These are phyloP conservation scores for Lentinus brumalis DNA, from an alignment of 768 basidiomycete genomes.

Conservation along the genomic window DNA sequence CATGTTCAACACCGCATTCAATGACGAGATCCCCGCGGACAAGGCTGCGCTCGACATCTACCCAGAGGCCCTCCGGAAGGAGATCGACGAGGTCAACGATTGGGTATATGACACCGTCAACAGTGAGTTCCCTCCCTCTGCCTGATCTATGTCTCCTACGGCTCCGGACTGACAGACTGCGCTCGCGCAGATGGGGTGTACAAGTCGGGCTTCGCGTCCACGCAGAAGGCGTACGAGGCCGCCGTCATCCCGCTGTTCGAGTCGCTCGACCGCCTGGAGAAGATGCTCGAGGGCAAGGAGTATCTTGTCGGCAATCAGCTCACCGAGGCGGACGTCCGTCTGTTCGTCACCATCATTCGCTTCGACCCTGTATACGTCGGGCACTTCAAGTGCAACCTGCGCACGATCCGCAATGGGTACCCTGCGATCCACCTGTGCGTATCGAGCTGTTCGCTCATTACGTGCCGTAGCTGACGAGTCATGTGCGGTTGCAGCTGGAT, in stretches of 20 bases:
- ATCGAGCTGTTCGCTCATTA: conserved; percentile 15
- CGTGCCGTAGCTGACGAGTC: too few species aligned
- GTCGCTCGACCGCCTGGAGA: conserved; percentile 80
- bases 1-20: conserved; percentile 86
- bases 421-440: conserved; percentile 70
- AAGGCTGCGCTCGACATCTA: conserved; percentile 77
- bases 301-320: conserved; percentile 83
- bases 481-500: conserved; percentile 55
- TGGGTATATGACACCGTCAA: conserved; percentile 88
- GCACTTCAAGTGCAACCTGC: conserved; percentile 93
- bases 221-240: conserved; percentile 76
- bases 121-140: conserved; percentile 48
- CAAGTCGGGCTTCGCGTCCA: conserved; percentile 83
- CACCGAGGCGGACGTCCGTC: conserved; percentile 83
- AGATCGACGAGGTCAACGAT: conserved; percentile 84
- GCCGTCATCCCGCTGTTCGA: conserved; percentile 78
- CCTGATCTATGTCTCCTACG: not conserved
- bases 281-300: conserved; percentile 71
- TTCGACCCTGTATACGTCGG: conserved; percentile 89
- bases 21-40: conserved; percentile 66
- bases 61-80: conserved; percentile 63
- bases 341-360: conserved; percentile 91
- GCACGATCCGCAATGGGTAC: conserved; percentile 83
- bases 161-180: not conserved
- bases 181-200: conserved; percentile 74